A percentile compares a stretch with the other conserved stretches of the same genome.
Evolutionary conservation across 805 yeast species (phyloP).

Genomic region (Lipomyces spencermartinsiae): DNA sequence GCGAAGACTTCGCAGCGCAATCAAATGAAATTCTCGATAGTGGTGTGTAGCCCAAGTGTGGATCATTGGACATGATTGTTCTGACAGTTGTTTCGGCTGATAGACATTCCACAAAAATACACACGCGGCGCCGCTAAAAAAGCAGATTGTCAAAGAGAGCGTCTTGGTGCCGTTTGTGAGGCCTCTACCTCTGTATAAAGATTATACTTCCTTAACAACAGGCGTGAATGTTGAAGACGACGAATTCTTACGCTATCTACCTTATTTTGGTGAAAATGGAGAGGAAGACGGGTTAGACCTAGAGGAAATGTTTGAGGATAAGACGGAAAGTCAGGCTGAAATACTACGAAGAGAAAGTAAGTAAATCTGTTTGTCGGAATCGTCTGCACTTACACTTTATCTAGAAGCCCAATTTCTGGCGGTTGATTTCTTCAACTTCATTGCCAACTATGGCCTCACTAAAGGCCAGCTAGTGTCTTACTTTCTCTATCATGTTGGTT

Average conservation of each 20-base stretch:
- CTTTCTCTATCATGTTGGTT: constrained; percentile 14
- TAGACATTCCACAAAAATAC: not conserved
- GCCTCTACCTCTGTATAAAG: constrained; percentile 34
- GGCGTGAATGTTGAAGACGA: constrained; percentile 34
- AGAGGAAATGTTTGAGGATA: constrained; percentile 36
- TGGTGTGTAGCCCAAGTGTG: not conserved
- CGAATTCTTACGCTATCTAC: constrained; percentile 31
- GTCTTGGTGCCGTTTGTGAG: constrained; percentile 9
- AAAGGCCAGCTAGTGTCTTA: constrained; percentile 24
- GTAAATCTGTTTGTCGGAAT: not conserved
- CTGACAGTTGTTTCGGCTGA: not conserved
- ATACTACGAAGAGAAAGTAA: constrained; percentile 26
- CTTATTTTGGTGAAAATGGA: constrained; percentile 37
- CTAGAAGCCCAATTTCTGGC: constrained; percentile 29
- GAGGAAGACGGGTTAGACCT: constrained; percentile 33
- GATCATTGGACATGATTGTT: not conserved
- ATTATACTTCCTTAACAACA: constrained; percentile 29
- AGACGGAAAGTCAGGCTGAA: constrained; percentile 29
- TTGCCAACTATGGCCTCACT: constrained; percentile 21
- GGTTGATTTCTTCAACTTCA: constrained; percentile 20
- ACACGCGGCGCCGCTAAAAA: constrained; percentile 15
- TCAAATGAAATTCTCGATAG: constrained; percentile 1
- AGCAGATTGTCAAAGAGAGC: constrained; percentile 1
- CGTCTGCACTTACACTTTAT: not conserved
- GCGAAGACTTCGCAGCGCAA: not conserved